A percentile compares a stretch with the other conserved stretches of the same genome.
These are phyloP conservation scores for Kodamaea lidongshanica DNA, from an alignment of 805 yeast species.

Conservation along the genomic window DNA sequence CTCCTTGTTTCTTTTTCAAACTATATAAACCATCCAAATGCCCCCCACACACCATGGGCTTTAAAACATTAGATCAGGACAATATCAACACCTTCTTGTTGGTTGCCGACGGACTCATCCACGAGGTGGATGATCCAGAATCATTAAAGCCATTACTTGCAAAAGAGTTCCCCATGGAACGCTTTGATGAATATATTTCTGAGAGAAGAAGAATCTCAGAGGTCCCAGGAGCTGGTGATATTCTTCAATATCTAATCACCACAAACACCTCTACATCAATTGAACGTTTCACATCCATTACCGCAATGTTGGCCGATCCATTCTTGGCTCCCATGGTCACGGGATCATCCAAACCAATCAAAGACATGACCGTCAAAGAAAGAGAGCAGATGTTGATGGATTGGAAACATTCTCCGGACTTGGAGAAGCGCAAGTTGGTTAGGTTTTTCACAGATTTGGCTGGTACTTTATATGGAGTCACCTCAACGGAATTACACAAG, in stretches of 20 bases:
- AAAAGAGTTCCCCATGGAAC: slow-evolving; percentile 20
- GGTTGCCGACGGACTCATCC: slow-evolving; percentile 31
- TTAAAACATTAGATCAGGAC: slow-evolving; percentile 8
- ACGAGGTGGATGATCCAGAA: slow-evolving; percentile 26
- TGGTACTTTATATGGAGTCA: too few relatives aligned
- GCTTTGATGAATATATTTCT: slow-evolving; percentile 24
- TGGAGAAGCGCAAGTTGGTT: slow-evolving; percentile 30
- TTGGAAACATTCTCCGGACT: slow-evolving; percentile 40
- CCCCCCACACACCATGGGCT: slow-evolving; percentile 8
- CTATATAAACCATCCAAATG: too few relatives aligned
- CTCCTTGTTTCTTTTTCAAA: too few relatives aligned
- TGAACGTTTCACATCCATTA: slow-evolving; percentile 18
- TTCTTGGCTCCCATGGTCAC: slow-evolving; percentile 28
- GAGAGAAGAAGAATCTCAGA: slow-evolving; percentile 24
- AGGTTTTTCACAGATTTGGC: too few relatives aligned
- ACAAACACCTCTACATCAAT: neutral
- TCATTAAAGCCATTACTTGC: slow-evolving; percentile 20
- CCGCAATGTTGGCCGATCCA: slow-evolving; percentile 24
- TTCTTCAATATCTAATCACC: slow-evolving; percentile 1
- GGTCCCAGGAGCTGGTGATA: slow-evolving; percentile 21
- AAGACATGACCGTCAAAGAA: slow-evolving; percentile 32
- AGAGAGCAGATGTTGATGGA: slow-evolving; percentile 24
- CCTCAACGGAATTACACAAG: slow-evolving; percentile 23
- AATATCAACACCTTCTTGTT: slow-evolving; percentile 24
- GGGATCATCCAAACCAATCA: slow-evolving; percentile 25